A percentile compares a stretch with the other conserved stretches of the same genome.
Evolutionary conservation across 2,329 filamentous ascomycete species (phyloP).

Genomic region (Phialophora verrucosa): DNA sequence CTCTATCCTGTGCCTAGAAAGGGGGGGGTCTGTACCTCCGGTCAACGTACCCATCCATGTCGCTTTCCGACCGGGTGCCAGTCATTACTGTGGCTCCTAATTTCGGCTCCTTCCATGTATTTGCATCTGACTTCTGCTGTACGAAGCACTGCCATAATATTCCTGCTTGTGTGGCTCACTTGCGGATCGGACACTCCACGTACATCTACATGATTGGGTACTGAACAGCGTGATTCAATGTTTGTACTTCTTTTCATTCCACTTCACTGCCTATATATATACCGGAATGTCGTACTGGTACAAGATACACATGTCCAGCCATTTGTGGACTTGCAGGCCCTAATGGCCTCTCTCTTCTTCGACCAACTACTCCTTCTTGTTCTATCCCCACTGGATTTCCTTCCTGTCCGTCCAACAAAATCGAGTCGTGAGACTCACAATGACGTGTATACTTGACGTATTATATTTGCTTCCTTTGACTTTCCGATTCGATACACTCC

Average conservation of each 20-base stretch:
- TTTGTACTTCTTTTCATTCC: neutral
- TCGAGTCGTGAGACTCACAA: constrained; percentile 16
- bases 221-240: neutral
- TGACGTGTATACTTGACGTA: constrained; percentile 1
- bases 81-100: neutral
- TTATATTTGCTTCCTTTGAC: constrained; percentile 10
- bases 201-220: neutral
- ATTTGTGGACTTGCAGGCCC: neutral
- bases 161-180: neutral
- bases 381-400: neutral
- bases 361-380: neutral
- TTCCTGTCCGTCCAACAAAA: neutral
- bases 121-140: neutral
- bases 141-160: neutral
- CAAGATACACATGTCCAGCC: neutral
- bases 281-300: neutral
- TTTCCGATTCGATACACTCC: neutral
- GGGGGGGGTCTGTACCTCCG: neutral
- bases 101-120: neutral
- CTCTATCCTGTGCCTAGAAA: neutral
- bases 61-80: neutral
- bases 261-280: neutral
- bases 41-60: neutral
- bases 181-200: neutral
- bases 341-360: neutral